Evolutionary conservation across 495 filamentous ascomycete species (phyloP).

Genomic region (Rusavskia elegans): DNA sequence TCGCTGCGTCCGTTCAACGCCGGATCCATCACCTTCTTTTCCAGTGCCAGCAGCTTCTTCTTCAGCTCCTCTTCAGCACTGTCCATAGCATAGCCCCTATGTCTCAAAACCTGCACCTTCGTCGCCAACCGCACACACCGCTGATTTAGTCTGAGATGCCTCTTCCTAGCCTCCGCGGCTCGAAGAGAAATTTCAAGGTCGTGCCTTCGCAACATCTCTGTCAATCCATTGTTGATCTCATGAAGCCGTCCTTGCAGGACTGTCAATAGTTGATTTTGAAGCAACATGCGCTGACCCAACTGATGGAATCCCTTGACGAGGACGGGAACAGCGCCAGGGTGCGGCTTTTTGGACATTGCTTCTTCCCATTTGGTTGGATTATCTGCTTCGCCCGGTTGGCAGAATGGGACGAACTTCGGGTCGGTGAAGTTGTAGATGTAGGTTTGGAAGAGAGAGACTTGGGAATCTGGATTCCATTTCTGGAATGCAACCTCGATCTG

Average conservation of each 20-base stretch:
- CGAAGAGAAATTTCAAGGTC: constrained; percentile 68
- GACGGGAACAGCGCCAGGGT: constrained; percentile 59
- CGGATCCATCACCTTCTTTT: constrained; percentile 66
- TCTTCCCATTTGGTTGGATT: constrained; percentile 86
- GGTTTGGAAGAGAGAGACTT: constrained; percentile 63
- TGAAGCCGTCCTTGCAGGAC: constrained; percentile 70
- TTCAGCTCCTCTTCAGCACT: constrained; percentile 81
- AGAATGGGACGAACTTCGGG: constrained; percentile 64
- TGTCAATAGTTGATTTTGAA: constrained; percentile 57
- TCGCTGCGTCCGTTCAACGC: constrained; percentile 67
- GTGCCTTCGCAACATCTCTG: constrained; percentile 63
- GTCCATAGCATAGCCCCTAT: constrained; percentile 82
- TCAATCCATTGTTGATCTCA: constrained; percentile 73
- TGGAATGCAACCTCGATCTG: constrained; percentile 63
- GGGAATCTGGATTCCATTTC: constrained; percentile 68
- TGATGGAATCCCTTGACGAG: constrained; percentile 50
- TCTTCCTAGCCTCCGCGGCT: constrained; percentile 62
- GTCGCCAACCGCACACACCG: constrained; percentile 73
- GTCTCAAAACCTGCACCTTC: constrained; percentile 81
- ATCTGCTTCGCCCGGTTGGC: constrained; percentile 58
- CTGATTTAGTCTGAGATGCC: constrained; percentile 64
- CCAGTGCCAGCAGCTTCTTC: constrained; percentile 63
- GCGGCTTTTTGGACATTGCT: constrained; percentile 70
- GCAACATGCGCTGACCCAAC: constrained; percentile 59
- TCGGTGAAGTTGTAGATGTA: constrained; percentile 93